Conservation (phyloP, 148 eudicot species). For the Camellia japonica region DNA sequence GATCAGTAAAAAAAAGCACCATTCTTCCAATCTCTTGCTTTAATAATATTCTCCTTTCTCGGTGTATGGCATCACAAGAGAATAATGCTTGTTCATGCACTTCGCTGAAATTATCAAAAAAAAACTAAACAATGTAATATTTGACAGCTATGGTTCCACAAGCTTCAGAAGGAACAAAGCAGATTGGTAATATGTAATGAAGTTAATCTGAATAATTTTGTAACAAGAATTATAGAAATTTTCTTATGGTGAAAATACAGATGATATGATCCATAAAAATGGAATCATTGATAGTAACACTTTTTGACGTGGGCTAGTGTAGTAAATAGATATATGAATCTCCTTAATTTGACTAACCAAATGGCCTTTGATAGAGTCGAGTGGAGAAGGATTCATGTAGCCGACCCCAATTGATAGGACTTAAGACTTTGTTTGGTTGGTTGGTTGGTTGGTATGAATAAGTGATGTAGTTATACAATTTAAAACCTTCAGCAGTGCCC, state of each 20-base stretch:
- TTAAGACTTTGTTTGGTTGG: no score
- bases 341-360: no score
- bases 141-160: not conserved
- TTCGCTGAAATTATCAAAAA: constrained; percentile 53
- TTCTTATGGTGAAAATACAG: not conserved
- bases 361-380: no score
- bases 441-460: no score
- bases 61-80: constrained; percentile 88
- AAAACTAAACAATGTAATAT: constrained; percentile 10
- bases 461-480: no score
- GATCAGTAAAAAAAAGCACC: constrained; percentile 96
- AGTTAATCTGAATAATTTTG: constrained; percentile 6
- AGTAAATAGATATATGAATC: no score
- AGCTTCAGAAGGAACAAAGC: constrained; percentile 1
- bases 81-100: constrained; percentile 90
- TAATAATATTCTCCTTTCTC: constrained; percentile 81
- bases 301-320: no score
- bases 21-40: constrained; percentile 98
- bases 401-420: no score
- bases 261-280: not conserved
- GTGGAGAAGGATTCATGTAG: no score
- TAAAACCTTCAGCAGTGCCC: no score
- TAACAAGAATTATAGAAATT: not conserved
- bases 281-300: not conserved
- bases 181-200: not conserved